These are phyloP conservation scores for Eragrostis curvula DNA, from an alignment of 176 grass and related monocot species.

Conservation along the genomic window DNA sequence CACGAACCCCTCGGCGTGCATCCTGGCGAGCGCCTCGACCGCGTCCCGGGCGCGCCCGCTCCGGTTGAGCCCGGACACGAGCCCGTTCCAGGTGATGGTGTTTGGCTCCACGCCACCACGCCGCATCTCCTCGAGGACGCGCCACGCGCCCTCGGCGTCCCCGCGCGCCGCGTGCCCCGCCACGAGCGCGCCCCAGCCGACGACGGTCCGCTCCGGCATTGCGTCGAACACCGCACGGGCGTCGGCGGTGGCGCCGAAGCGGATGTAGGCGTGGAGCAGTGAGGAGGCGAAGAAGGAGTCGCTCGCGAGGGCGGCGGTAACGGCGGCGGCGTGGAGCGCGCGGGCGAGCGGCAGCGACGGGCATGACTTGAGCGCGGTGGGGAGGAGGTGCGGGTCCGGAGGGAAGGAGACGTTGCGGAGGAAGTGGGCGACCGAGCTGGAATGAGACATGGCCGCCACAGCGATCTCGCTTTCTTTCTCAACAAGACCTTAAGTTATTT, in stretches of 20 bases:
- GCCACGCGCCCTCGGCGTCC: slow-evolving; percentile 32
- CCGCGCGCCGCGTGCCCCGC: slow-evolving; percentile 45
- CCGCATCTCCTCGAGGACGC: slow-evolving; percentile 52
- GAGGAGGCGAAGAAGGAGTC: slow-evolving; percentile 68
- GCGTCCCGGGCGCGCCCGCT: slow-evolving; percentile 46
- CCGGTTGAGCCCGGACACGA: slow-evolving; percentile 65
- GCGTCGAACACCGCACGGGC: slow-evolving; percentile 57
- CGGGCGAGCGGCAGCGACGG: slow-evolving; percentile 39
- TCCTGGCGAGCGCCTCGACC: slow-evolving; percentile 32
- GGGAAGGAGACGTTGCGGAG: slow-evolving; percentile 65
- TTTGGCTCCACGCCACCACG: slow-evolving; percentile 48
- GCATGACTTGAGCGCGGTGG: slow-evolving; percentile 73
- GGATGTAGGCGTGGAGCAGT: slow-evolving; percentile 61
- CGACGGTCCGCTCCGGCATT: slow-evolving; percentile 47
- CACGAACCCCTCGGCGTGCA: slow-evolving; percentile 60
- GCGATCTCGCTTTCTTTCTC: not conserved
- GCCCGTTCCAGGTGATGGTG: slow-evolving; percentile 70
- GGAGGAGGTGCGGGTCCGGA: slow-evolving; percentile 59
- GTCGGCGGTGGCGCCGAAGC: slow-evolving; percentile 32
- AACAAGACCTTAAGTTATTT: no score
- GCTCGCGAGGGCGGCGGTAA: slow-evolving; percentile 26
- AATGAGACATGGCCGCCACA: slow-evolving; percentile 7
- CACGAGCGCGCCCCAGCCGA: slow-evolving; percentile 66
- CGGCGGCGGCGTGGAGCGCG: slow-evolving; percentile 55
- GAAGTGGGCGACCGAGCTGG: slow-evolving; percentile 42